A percentile compares a stretch with the other conserved stretches of the same genome.
Evolutionary conservation across 2,329 filamentous ascomycete genomes (phyloP).

Genomic region (Diaporthe sp.): DNA sequence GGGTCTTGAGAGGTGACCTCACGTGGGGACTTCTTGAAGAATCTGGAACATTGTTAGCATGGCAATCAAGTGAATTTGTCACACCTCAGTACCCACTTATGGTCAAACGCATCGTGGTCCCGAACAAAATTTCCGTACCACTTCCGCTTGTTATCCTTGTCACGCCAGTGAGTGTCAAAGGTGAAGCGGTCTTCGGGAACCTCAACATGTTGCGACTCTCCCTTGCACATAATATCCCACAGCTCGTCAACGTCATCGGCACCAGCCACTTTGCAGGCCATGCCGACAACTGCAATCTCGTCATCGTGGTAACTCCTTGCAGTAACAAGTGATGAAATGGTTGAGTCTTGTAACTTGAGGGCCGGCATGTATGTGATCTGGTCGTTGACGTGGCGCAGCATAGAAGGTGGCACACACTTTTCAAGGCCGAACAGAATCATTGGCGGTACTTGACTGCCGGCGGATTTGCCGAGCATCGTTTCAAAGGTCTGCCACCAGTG

Average conservation of each 20-base stretch:
- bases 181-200: not conserved
- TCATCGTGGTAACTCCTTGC: not conserved
- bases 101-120: not conserved
- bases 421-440: too few relatives aligned
- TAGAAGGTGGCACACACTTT: too few relatives aligned
- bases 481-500: too few relatives aligned
- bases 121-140: not conserved
- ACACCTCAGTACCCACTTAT: not conserved
- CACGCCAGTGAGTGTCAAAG: not conserved
- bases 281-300: slow-evolving; percentile 56
- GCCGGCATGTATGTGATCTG: too few relatives aligned
- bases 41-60: not conserved
- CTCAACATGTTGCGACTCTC: not conserved
- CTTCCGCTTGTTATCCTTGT: not conserved
- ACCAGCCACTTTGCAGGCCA: slow-evolving; percentile 52
- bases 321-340: too few relatives aligned
- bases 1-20: not conserved
- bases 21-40: not conserved
- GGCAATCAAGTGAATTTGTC: too few relatives aligned
- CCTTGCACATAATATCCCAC: slow-evolving; percentile 40
- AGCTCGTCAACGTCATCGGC: slow-evolving; percentile 42
- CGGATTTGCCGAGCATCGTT: too few relatives aligned
- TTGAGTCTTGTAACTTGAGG: too few relatives aligned
- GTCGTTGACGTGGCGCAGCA: too few relatives aligned
- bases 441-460: too few relatives aligned